Evolutionary conservation across 164 flowering plant species (phyloP).

Genomic region (Pachysandra terminalis): DNA sequence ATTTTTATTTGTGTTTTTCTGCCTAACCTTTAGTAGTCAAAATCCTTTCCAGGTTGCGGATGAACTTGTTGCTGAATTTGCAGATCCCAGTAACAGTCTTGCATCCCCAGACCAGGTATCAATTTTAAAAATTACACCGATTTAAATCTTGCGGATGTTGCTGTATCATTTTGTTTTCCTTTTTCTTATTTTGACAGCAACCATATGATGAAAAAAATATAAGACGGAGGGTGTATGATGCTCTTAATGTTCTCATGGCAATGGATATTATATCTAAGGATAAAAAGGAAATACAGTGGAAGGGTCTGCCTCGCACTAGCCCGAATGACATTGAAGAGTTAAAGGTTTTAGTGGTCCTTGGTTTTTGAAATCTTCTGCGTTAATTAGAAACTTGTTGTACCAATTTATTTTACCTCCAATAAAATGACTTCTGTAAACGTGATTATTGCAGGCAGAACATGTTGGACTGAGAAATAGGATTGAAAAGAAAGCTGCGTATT

Average conservation of each 20-base stretch:
- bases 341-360: slow-evolving; percentile 41
- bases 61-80: slow-evolving; percentile 38
- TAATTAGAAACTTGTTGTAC: background rate
- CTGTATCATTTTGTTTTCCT: slow-evolving; percentile 1
- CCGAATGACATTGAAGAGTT: slow-evolving; percentile 65
- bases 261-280: slow-evolving; percentile 86
- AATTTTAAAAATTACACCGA: background rate
- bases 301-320: slow-evolving; percentile 72
- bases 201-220: slow-evolving; percentile 85
- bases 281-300: slow-evolving; percentile 84
- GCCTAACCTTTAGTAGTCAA: background rate
- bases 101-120: slow-evolving; percentile 35
- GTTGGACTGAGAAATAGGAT: slow-evolving; percentile 57
- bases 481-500: slow-evolving; percentile 88
- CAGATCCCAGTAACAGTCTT: slow-evolving; percentile 26
- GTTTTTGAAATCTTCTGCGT: slow-evolving; percentile 1
- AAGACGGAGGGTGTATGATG: slow-evolving; percentile 80
- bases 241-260: slow-evolving; percentile 85
- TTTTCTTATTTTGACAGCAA: slow-evolving; percentile 28
- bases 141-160: background rate
- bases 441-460: slow-evolving; percentile 61
- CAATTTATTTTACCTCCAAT: slow-evolving; percentile 10
- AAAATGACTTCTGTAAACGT: slow-evolving; percentile 7
- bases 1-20: background rate
- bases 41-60: slow-evolving; percentile 34